A percentile compares a stretch with the other conserved stretches of the same genome.
phyloP scores from a whole-genome alignment of 805 yeast species.

The Wickerhamiella azymoides region DNA sequence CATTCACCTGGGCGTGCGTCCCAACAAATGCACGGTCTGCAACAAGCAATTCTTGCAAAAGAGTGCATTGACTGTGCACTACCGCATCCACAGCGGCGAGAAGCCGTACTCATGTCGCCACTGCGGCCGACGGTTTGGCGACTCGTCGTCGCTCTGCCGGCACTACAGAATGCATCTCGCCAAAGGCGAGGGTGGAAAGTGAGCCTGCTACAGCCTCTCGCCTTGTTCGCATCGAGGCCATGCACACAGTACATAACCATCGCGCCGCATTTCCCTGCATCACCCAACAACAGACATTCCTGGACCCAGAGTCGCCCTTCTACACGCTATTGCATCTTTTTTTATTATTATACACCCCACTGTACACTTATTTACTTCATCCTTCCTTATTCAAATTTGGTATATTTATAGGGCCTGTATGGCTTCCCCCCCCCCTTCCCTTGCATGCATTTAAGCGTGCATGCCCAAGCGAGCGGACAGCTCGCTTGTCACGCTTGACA shows the following conservation, averaged over 20 bases:
- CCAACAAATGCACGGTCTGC: conserved; percentile 39
- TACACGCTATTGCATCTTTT: no score
- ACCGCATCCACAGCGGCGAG: conserved; percentile 71
- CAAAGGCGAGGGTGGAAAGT: conserved; percentile 26
- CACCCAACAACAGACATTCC: no score
- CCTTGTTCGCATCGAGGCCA: no score
- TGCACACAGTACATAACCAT: neutral
- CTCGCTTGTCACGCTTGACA: neutral
- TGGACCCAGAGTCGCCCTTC: no score
- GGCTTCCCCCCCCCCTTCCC: no score
- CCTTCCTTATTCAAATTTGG: no score
- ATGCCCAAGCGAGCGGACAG: neutral
- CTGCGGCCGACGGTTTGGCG: conserved; percentile 26
- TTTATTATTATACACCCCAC: no score
- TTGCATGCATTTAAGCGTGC: neutral
- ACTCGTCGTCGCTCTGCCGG: conserved; percentile 45
- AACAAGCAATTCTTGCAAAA: conserved; percentile 70
- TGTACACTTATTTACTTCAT: no score
- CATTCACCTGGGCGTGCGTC: conserved; percentile 37
- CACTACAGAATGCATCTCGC: conserved; percentile 78
- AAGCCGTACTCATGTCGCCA: conserved; percentile 48
- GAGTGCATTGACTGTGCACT: conserved; percentile 66
- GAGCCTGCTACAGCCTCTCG: no score
- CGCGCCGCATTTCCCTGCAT: neutral
- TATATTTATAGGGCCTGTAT: no score